Percentiles rank a stretch among this genome's conserved stretches.
Evolutionary conservation across 2,329 filamentous ascomycete species (phyloP).

Genomic region (Trichoderma afroharzianum): DNA sequence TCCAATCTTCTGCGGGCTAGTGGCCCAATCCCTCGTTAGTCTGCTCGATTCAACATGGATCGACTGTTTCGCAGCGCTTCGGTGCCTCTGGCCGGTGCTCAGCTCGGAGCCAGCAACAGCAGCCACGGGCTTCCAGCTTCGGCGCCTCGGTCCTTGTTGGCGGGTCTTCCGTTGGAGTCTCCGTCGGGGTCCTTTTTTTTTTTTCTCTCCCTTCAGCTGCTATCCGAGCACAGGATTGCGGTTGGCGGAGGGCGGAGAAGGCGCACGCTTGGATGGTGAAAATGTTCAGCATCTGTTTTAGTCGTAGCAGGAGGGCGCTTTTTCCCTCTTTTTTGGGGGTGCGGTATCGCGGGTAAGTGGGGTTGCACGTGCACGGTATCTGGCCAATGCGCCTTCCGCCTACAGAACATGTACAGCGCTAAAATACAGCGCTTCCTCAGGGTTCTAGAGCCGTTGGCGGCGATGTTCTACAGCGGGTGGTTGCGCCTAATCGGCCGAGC

Average conservation of each 20-base stretch:
- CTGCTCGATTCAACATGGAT: background rate
- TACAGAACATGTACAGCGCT: background rate
- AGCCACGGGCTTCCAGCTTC: background rate
- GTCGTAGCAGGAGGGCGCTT: slow-evolving; percentile 13
- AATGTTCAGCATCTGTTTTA: background rate
- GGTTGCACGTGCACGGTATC: slow-evolving; percentile 8
- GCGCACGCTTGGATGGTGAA: slow-evolving; percentile 13
- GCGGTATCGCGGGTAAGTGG: background rate
- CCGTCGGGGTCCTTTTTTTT: background rate
- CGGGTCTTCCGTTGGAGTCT: slow-evolving; percentile 7
- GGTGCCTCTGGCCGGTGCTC: background rate
- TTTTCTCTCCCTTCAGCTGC: background rate
- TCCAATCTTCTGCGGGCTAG: background rate
- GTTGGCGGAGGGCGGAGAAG: slow-evolving; percentile 13
- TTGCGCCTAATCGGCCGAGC: background rate
- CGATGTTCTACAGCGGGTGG: background rate
- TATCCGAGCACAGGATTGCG: slow-evolving; percentile 8
- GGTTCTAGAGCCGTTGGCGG: background rate
- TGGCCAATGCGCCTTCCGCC: background rate
- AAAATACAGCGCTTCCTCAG: background rate
- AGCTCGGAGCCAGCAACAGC: background rate
- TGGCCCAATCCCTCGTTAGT: background rate
- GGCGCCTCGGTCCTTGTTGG: slow-evolving; percentile 2
- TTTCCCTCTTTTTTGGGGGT: background rate
- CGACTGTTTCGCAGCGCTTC: background rate